A percentile compares a stretch with the other conserved stretches of the same genome.
These are phyloP conservation scores for Dothideomycetidae sp. DNA, from an alignment of 2,329 filamentous ascomycete species.

Conservation along the genomic window DNA sequence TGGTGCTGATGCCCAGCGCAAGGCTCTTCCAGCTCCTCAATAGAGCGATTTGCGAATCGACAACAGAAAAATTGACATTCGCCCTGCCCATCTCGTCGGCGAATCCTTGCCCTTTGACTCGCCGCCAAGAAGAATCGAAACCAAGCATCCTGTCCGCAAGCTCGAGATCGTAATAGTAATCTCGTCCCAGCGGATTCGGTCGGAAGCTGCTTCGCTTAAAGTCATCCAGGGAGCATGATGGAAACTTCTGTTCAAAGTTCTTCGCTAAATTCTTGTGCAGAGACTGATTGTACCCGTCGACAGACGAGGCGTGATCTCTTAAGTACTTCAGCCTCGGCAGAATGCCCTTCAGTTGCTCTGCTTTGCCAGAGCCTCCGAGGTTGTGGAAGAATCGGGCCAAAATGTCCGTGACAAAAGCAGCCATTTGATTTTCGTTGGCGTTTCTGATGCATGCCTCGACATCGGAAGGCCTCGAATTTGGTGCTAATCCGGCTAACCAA, in stretches of 20 bases:
- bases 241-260: slow-evolving; percentile 70
- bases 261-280: slow-evolving; percentile 71
- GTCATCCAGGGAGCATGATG: slow-evolving; percentile 55
- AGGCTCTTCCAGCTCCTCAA: slow-evolving; percentile 84
- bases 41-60: slow-evolving; percentile 78
- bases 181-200: slow-evolving; percentile 42
- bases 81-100: slow-evolving; percentile 69
- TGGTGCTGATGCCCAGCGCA: slow-evolving; percentile 66
- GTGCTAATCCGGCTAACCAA: slow-evolving; percentile 49
- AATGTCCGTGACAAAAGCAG: slow-evolving; percentile 72
- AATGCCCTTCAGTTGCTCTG: slow-evolving; percentile 53
- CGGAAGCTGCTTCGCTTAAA: slow-evolving; percentile 60
- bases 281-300: slow-evolving; percentile 75
- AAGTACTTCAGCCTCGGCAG: slow-evolving; percentile 67
- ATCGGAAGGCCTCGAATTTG: slow-evolving; percentile 26
- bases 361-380: slow-evolving; percentile 60
- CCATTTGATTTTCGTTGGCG: slow-evolving; percentile 40
- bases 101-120: slow-evolving; percentile 52
- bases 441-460: slow-evolving; percentile 16
- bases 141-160: slow-evolving; percentile 62
- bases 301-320: slow-evolving; percentile 58
- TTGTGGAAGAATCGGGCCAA: slow-evolving; percentile 85
- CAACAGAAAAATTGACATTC: slow-evolving; percentile 79
- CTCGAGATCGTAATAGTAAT: slow-evolving; percentile 73
- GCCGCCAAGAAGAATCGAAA: slow-evolving; percentile 63